These are phyloP conservation scores for Alnus glutinosa DNA, from an alignment of 306 rosid genomes.

Conservation along the genomic window DNA sequence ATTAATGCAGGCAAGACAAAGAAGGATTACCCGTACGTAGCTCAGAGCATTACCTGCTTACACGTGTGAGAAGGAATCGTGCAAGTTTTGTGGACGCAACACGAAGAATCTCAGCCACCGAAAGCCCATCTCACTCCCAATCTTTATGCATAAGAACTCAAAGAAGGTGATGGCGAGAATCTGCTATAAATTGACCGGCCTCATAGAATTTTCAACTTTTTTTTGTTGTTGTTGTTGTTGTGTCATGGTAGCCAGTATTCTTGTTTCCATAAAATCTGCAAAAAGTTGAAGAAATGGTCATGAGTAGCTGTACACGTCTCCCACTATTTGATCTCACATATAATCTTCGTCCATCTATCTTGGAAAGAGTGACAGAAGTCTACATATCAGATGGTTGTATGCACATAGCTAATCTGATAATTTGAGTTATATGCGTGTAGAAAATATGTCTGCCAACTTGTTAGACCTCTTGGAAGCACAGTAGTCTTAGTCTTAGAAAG, in stretches of 20 bases:
- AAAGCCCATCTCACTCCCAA: constrained; percentile 47
- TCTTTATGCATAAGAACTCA: constrained; percentile 54
- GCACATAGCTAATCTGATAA: constrained; percentile 25
- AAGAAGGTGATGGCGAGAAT: constrained; percentile 56
- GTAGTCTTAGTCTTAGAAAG: constrained; percentile 44
- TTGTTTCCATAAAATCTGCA: constrained; percentile 42
- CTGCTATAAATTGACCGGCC: constrained; percentile 55
- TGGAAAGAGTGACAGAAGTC: constrained; percentile 15
- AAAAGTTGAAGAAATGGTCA: constrained; percentile 38
- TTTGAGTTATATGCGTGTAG: constrained; percentile 38
- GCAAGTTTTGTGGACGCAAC: constrained; percentile 64
- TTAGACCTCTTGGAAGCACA: constrained; percentile 38
- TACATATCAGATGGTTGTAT: constrained; percentile 31
- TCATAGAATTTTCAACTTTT: constrained; percentile 35
- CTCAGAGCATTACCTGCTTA: background rate
- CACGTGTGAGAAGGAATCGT: constrained; percentile 53
- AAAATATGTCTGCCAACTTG: constrained; percentile 60
- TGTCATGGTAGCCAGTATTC: constrained; percentile 30
- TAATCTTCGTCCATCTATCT: constrained; percentile 29
- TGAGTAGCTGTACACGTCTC: constrained; percentile 36
- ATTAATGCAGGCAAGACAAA: too few species aligned
- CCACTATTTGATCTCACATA: constrained; percentile 9
- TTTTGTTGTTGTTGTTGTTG: background rate
- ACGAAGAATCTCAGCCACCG: constrained; percentile 47
- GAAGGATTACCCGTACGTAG: background rate